Base-by-base conservation (phyloP, 306 rosid species). In the Castanopsis chinensis region DNA sequence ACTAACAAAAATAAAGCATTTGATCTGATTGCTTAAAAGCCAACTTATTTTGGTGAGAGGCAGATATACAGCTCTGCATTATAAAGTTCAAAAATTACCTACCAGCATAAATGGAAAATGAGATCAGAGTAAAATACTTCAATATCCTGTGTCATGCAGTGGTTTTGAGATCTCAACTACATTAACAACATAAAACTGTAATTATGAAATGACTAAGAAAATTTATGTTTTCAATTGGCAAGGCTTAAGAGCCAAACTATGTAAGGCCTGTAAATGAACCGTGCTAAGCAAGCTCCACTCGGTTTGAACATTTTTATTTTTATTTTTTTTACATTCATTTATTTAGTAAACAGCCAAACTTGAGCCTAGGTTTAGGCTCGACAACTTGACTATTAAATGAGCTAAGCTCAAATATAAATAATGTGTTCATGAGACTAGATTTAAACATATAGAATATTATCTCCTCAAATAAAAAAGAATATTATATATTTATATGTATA, bases 221-320 rank as follows among this genome's bases (percentile, higher is more conserved):
- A 82, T 35, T 21, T 45, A 3, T 67, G 15, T 45, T 19, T 67
- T 67, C 25, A 19, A 14, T 59, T 76, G 45, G 69, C 73, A 77
- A 71, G 43, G 53, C 70, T 74, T 43, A 74, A 75, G 37, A 82
- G 20, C 27, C 52, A 53, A 55, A 18, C 60, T 43, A 57, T 7
- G 19, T 43, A 35, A 54, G 32, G 53, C 5, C 53, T 49, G 53
- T 12, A 49, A 49, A 49, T 49, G 17, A 49, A 49, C 53, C 12
- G 53, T 3, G 17, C 53, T 11, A 41, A 41, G 45, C 45, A 41
- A 41, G 45, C 45, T 41, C 45, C 0, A 11, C 11, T 41, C 3
- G 11, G 8, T 8, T 41, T 1, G 45, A 41, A 41, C 12, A 0
- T 1, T 37, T 37, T 37, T 37, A 2, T 37, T 6, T 6, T 33